Conservation (phyloP, 129 eudicot species). For the Tagetes patula region DNA sequence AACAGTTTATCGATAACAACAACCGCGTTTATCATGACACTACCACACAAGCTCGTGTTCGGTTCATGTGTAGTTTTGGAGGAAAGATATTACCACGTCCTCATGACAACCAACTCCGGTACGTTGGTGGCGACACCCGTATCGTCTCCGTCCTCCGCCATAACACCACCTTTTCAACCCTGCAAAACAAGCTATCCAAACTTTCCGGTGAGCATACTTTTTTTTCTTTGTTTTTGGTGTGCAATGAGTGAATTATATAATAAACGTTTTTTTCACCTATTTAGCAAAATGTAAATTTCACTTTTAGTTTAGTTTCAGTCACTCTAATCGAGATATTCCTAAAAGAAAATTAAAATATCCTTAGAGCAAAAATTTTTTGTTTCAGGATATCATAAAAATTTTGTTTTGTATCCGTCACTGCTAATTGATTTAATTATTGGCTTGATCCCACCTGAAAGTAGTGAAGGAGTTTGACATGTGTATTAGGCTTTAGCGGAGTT, state of each 20-base stretch:
- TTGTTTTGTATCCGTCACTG: no score
- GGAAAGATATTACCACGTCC: slow-evolving; percentile 93
- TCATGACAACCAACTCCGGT: slow-evolving; percentile 94
- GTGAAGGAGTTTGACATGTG: no score
- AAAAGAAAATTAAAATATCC: no score
- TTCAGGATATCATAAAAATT: no score
- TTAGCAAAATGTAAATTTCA: no score
- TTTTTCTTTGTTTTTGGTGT: neutral
- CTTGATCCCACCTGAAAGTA: no score
- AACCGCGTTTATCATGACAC: slow-evolving; percentile 30
- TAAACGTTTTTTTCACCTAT: no score
- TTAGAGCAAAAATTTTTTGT: no score
- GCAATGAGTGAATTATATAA: neutral
- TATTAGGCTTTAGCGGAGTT: no score
- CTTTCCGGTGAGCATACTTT: slow-evolving; percentile 36
- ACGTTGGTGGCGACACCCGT: slow-evolving; percentile 95
- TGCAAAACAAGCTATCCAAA: slow-evolving; percentile 59
- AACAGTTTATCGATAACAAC: neutral
- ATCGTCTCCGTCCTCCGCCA: slow-evolving; percentile 76
- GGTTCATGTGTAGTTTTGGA: slow-evolving; percentile 98
- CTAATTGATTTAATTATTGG: no score
- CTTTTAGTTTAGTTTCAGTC: no score
- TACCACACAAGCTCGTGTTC: slow-evolving; percentile 47
- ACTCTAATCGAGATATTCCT: no score
- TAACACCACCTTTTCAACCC: slow-evolving; percentile 50